Conservation (phyloP, 1,284 basidiomycete genomes). For the Cryptococcus depauperatus region DNA sequence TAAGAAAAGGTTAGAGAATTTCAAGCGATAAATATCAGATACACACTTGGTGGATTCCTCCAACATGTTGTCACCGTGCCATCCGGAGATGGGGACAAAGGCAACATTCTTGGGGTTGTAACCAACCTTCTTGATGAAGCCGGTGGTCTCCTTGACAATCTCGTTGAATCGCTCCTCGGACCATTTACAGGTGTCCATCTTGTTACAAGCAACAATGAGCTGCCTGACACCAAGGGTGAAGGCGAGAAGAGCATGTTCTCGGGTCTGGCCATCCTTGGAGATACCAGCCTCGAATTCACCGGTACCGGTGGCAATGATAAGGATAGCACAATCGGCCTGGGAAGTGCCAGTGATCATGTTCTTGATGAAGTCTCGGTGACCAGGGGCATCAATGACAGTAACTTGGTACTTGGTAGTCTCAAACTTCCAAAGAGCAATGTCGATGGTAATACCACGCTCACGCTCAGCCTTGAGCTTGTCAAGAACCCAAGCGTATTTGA, state of each 20-base stretch:
- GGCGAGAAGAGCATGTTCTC: conserved; percentile 98
- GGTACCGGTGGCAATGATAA: conserved; percentile 98
- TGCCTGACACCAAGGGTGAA: conserved; percentile 99
- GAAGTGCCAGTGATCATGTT: conserved; percentile 99
- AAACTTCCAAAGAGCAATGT: conserved; percentile 97
- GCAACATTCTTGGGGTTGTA: conserved; percentile 99
- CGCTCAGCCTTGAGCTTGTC: conserved; percentile 95
- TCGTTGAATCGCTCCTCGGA: conserved; percentile 99
- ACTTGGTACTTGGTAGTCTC: conserved; percentile 90
- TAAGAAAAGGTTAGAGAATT: conserved; percentile 36
- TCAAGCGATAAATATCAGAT: background rate
- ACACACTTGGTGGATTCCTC: conserved; percentile 85
- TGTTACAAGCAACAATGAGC: conserved; percentile 99
- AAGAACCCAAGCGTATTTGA: conserved; percentile 99
- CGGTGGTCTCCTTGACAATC: conserved; percentile 98
- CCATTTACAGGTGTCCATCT: conserved; percentile 61
- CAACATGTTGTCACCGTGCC: conserved; percentile 99
- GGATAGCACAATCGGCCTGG: conserved; percentile 98
- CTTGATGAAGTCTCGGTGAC: conserved; percentile 99
- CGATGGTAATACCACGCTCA: conserved; percentile 99
- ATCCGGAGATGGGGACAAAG: conserved; percentile 99
- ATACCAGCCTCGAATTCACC: conserved; percentile 99
- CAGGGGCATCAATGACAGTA: conserved; percentile 75
- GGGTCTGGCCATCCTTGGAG: conserved; percentile 99
- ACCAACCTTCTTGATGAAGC: conserved; percentile 99